Evolutionary conservation across 1,284 basidiomycete species (phyloP).

Genomic region (Fomitopsis schrenkii): DNA sequence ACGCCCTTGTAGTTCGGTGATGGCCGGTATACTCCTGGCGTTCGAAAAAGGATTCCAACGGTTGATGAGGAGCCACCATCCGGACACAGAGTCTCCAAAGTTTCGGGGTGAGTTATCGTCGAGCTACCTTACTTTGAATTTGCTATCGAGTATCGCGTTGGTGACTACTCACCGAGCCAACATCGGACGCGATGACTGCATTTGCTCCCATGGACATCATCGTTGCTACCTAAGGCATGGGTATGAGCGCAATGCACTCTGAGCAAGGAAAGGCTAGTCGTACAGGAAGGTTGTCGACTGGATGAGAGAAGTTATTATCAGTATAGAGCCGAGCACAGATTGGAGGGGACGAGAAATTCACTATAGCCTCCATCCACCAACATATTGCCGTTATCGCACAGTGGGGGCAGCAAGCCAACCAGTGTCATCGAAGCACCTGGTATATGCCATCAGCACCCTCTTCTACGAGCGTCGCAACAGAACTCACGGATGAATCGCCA

Average conservation of each 20-base stretch:
- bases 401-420: slow-evolving; percentile 90
- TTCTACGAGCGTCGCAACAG: too few relatives aligned
- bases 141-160: neutral
- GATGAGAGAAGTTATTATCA: neutral
- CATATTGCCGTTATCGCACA: slow-evolving; percentile 93
- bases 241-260: neutral
- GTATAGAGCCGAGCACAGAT: slow-evolving; percentile 3
- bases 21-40: slow-evolving; percentile 79
- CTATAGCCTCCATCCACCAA: slow-evolving; percentile 94
- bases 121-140: slow-evolving; percentile 39
- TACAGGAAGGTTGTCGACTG: slow-evolving; percentile 91
- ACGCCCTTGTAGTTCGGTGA: slow-evolving; percentile 95
- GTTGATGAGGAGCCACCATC: slow-evolving; percentile 95
- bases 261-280: slow-evolving; percentile 14
- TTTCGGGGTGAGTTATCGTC: slow-evolving; percentile 95
- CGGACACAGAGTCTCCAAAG: slow-evolving; percentile 94
- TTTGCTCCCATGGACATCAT: slow-evolving; percentile 93
- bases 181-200: slow-evolving; percentile 93
- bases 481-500: slow-evolving; percentile 81
- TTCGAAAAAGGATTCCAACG: slow-evolving; percentile 90
- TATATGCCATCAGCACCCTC: neutral
- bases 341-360: slow-evolving; percentile 33
- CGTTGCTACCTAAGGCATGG: slow-evolving; percentile 62
- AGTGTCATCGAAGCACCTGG: slow-evolving; percentile 95
- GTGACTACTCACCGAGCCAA: slow-evolving; percentile 72